Percentiles rank a stretch among this genome's conserved stretches.
Evolutionary conservation across 2,329 filamentous ascomycete genomes (phyloP).

Genomic region (Cryphonectria radicalis): DNA sequence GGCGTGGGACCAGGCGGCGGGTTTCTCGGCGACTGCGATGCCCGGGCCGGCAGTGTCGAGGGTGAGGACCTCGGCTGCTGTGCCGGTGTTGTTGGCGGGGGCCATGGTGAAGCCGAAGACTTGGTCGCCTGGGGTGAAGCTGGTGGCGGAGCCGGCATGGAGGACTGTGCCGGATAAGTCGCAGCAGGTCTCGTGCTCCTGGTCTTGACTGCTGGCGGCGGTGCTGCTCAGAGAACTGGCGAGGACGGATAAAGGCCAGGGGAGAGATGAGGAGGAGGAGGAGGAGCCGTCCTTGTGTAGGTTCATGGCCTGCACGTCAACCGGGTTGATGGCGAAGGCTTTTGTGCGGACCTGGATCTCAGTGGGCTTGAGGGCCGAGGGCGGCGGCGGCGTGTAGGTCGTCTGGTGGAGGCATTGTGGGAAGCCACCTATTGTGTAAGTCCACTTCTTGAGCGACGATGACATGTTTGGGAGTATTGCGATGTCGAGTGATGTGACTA

Average conservation of each 20-base stretch:
- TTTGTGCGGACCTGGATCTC: conserved; percentile 29
- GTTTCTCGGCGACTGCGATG: conserved; percentile 10
- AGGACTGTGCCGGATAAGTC: conserved; percentile 14
- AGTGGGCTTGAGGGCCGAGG: conserved; percentile 9
- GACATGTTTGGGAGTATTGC: conserved; percentile 3
- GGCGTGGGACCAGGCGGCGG: conserved; percentile 7
- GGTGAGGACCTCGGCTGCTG: conserved; percentile 9
- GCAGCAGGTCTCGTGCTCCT: conserved; percentile 18
- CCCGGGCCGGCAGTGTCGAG: conserved; percentile 5
- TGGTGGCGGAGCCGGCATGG: conserved; percentile 1
- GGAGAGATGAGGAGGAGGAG: background rate
- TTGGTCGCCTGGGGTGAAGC: conserved; percentile 1
- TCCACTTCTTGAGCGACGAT: conserved; percentile 12
- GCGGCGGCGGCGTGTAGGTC: conserved; percentile 1
- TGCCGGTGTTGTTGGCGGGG: conserved; percentile 11
- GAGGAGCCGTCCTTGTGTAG: background rate
- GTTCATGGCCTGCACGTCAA: conserved; percentile 32
- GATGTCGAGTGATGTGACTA: background rate
- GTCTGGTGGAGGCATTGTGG: conserved; percentile 18
- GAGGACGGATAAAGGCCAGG: conserved; percentile 13
- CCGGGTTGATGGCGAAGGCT: conserved; percentile 31
- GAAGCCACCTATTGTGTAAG: conserved; percentile 15
- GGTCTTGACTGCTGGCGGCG: background rate
- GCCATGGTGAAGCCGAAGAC: conserved; percentile 21
- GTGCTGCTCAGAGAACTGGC: background rate